Base-by-base conservation (phyloP, 108 stramenopile species). In the Stephanodiscus triporus region DNA sequence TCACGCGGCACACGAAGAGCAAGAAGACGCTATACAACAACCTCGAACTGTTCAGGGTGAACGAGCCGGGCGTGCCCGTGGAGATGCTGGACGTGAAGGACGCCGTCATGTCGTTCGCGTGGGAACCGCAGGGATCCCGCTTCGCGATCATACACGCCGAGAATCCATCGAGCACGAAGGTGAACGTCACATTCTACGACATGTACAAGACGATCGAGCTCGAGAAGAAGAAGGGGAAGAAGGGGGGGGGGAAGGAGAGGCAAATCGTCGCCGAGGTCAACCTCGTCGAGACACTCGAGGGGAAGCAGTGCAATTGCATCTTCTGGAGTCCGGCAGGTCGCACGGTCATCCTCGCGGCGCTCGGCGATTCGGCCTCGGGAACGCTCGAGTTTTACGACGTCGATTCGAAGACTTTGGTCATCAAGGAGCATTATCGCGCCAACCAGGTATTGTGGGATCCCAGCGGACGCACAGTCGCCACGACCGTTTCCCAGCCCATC, bases 361-460 rank as follows among this genome's bases (percentile, higher is more conserved):
- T 97, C 49, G 96, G 95, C n/a, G 93, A 96, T 68, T 86, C 91
- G 43, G 88, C 91, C 0, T 90, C 89, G 20, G 95, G 95, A 59
- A 87, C 89, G 0, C 74, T 97, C 26, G 96, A 99, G 71, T 96
- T 99, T 62, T 98, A 97, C 83, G 94, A 99, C 75, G 92, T 97
- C 43, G 90, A 96, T 59, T 87, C 74, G 76, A 96, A 96, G 72
- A 71, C 85, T 6, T 68, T 95, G 63, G 78, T 73, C 26, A 62
- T 94, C 68, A 94, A 95, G 71, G 96, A 97, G 70, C 97, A 99
- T 84, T 97, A 96, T 76, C 92, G 98, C 34, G 83, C 88, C 73
- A 97, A 96, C 75, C 91, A 95, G 77, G 88, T 98, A 5, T 43
- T 91, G 23, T 99, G 98, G 98, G 98, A 99, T 69, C 98, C 98